These are phyloP conservation scores for Tetrapisispora phaffii DNA, from an alignment of 805 yeast genomes.

Conservation along the genomic window DNA sequence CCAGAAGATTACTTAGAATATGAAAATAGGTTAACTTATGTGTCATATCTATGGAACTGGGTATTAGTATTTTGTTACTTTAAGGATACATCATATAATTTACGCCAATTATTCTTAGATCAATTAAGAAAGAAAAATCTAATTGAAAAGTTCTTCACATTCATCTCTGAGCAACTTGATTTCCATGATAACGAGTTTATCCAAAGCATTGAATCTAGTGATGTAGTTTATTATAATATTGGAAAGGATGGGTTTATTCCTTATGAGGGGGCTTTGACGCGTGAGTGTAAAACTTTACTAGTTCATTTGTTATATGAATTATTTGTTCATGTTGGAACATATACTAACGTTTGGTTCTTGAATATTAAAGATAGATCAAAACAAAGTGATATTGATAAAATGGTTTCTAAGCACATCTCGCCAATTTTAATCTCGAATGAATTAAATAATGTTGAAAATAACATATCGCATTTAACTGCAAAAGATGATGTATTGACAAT, in stretches of 20 bases:
- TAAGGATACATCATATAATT: slow-evolving; percentile 50
- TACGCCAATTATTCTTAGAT: slow-evolving; percentile 50
- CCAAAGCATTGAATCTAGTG: slow-evolving; percentile 18
- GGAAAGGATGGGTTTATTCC: slow-evolving; percentile 13
- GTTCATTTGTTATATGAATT: slow-evolving; percentile 19
- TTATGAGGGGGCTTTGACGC: slow-evolving; percentile 19
- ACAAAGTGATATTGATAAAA: slow-evolving; percentile 50
- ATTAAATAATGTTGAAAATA: slow-evolving; percentile 39
- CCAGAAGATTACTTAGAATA: slow-evolving; percentile 33
- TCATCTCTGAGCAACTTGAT: slow-evolving; percentile 46
- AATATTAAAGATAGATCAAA: slow-evolving; percentile 58
- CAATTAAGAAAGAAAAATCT: slow-evolving; percentile 43
- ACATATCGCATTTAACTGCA: slow-evolving; percentile 29
- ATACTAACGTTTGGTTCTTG: slow-evolving; percentile 49
- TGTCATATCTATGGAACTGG: slow-evolving; percentile 61
- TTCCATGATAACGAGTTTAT: slow-evolving; percentile 21
- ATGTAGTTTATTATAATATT: slow-evolving; percentile 15
- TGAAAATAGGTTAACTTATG: slow-evolving; percentile 30
- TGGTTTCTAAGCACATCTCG: slow-evolving; percentile 52
- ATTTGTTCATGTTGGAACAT: slow-evolving; percentile 26
- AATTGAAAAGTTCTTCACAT: slow-evolving; percentile 43
- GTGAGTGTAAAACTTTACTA: slow-evolving; percentile 24
- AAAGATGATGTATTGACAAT: slow-evolving; percentile 40
- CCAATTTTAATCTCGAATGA: slow-evolving; percentile 53
- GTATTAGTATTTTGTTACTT: slow-evolving; percentile 50